Percentiles rank a stretch among this genome's conserved stretches.
These are phyloP conservation scores for Colletotrichum falcatum DNA, from an alignment of 2,329 filamentous ascomycete species.

Conservation along the genomic window DNA sequence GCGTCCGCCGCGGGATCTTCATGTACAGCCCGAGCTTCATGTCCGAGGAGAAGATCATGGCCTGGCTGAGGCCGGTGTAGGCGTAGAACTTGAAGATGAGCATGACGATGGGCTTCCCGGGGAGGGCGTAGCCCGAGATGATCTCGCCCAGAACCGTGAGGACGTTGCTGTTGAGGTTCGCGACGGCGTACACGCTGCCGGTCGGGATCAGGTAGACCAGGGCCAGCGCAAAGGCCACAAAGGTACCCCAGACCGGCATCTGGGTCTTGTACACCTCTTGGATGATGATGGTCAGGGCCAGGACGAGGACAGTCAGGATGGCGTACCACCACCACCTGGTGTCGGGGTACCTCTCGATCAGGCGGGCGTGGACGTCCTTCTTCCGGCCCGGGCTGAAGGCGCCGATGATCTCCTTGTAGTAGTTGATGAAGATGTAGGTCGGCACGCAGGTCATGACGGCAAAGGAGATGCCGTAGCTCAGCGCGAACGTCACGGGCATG, in stretches of 20 bases:
- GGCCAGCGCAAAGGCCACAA: constrained; percentile 57
- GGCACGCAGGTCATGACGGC: constrained; percentile 69
- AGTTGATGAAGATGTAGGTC: constrained; percentile 55
- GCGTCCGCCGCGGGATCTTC: constrained; percentile 68
- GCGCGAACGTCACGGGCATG: constrained; percentile 60
- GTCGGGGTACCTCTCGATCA: constrained; percentile 68
- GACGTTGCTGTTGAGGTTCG: constrained; percentile 59
- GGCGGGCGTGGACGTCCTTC: constrained; percentile 62
- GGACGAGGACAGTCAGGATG: constrained; percentile 57
- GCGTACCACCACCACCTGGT: constrained; percentile 70
- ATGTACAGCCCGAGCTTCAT: constrained; percentile 60
- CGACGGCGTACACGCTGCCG: constrained; percentile 59
- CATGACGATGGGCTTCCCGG: constrained; percentile 53
- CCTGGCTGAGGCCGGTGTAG: constrained; percentile 50
- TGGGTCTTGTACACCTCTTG: constrained; percentile 64
- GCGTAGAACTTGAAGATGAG: constrained; percentile 40
- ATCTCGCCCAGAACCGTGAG: constrained; percentile 39
- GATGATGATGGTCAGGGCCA: constrained; percentile 50
- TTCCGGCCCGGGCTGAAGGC: too few species aligned
- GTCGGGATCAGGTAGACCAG: constrained; percentile 61
- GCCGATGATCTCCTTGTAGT: constrained; percentile 53
- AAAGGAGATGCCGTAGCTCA: constrained; percentile 71
- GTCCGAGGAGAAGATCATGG: constrained; percentile 60
- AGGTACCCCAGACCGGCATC: constrained; percentile 68
- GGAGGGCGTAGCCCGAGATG: constrained; percentile 63